phyloP scores from a whole-genome alignment of 257 asterid species.

The Solanum piurae region DNA sequence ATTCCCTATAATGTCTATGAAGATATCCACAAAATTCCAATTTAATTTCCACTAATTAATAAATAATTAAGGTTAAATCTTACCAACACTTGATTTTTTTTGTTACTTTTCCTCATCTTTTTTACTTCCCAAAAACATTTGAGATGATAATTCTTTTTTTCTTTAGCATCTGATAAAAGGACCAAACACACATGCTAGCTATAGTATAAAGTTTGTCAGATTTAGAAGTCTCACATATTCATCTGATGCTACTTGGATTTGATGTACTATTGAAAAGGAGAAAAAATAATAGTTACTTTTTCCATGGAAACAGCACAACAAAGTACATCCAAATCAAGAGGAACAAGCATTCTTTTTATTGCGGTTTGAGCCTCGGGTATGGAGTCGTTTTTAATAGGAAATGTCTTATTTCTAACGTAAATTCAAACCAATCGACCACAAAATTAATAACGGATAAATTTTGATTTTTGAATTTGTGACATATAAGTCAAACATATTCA shows the following conservation, averaged over 20 bases:
- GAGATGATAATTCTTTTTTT: background rate
- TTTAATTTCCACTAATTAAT: background rate
- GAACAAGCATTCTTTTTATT: background rate
- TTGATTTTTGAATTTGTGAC: too few relatives aligned
- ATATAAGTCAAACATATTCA: background rate
- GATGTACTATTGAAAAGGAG: background rate
- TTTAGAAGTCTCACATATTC: background rate
- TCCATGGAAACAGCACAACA: background rate
- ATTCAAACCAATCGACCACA: rapidly evolving
- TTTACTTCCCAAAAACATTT: background rate
- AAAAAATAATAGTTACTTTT: background rate
- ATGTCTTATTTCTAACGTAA: background rate
- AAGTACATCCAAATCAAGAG: background rate
- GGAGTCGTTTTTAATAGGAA: background rate
- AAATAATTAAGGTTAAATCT: background rate
- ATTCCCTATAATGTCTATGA: background rate
- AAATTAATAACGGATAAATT: too few relatives aligned
- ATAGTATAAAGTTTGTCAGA: background rate
- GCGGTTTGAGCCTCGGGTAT: background rate
- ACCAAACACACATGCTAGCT: background rate
- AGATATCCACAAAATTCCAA: background rate
- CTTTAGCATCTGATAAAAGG: background rate
- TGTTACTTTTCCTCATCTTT: background rate
- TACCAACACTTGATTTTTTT: background rate
- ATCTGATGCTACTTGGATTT: background rate